phyloP scores from a whole-genome alignment of 345 rosid genomes.

The Eucalyptus marginata region DNA sequence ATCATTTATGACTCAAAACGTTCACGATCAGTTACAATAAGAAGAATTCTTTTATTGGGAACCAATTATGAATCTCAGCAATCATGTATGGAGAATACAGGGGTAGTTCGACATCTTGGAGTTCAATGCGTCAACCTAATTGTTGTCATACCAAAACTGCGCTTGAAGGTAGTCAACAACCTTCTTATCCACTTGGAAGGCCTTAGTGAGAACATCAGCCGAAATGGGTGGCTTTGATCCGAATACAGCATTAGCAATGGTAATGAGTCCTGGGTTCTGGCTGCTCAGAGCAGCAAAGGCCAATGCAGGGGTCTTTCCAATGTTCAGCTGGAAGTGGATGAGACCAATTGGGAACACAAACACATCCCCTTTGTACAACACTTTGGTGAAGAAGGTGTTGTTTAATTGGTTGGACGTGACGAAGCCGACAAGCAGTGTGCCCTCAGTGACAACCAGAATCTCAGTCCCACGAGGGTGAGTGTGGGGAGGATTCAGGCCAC shows the following conservation, averaged over 20 bases:
- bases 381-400: constrained; percentile 1
- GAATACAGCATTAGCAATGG: constrained; percentile 7
- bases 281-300: constrained; percentile 10
- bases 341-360: constrained; percentile 28
- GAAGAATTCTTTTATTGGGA: too few relatives aligned
- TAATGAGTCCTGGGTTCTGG: constrained; percentile 13
- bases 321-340: constrained; percentile 19
- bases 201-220: constrained; percentile 8
- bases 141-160: constrained; percentile 5
- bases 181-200: constrained; percentile 17
- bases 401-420: constrained; percentile 10
- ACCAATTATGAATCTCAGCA: too few relatives aligned
- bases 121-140: not conserved
- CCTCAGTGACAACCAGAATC: constrained; percentile 18
- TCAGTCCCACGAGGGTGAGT: constrained; percentile 28
- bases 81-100: too few relatives aligned
- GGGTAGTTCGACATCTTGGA: too few relatives aligned
- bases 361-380: constrained; percentile 4
- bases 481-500: constrained; percentile 30
- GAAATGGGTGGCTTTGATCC: constrained; percentile 2
- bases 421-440: constrained; percentile 13
- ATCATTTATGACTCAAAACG: too few relatives aligned
- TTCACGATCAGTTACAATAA: too few relatives aligned
- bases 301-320: constrained; percentile 15
- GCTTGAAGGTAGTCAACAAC: constrained; percentile 9